Base-by-base conservation (phyloP, 1,284 basidiomycete genomes). In the Fomitopsis palustris region DNA sequence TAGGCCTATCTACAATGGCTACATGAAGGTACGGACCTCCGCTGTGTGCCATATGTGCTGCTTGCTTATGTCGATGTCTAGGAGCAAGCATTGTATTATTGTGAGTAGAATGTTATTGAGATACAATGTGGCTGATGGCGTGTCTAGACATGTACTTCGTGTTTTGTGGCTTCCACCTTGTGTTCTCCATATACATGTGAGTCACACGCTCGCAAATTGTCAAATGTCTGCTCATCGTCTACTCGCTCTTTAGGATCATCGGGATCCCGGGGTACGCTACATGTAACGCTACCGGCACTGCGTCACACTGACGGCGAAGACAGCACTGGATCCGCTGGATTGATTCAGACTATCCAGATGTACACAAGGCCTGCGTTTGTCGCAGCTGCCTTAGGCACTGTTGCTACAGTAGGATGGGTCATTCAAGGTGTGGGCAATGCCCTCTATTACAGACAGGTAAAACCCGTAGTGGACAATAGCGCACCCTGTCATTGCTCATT, bases 91-190 rank as follows among this genome's bases (percentile, higher is more conserved):
- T 74, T 93, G 69, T 92, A 93, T 75, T 93, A 90, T 72, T 93
- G 90, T 88, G 75, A 72, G 86, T 68, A 45, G 21, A 37, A 62
- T 35, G 19, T 47, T 25, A 45, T 12, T 12, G 29, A n/a, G 21
- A 37, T 49, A 12, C 19, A n/a, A 23, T n/a, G n/a, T n/a, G n/a
- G n/a, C n/a, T n/a, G n/a, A n/a, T n/a, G n/a, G n/a, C n/a, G n/a
- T n/a, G n/a, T n/a, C n/a, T n/a, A 95, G 95, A 97, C 79, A 77
- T 95, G 64, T 98, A 93, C 81, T 96, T 96, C 80, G 85, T 97
- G 76, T 98, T 98, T 76, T 83, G 88, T 58, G 96, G 93, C 35
- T 97, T 92, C 81, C 95, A 99, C 76, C 80, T 98, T 59, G 78
- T 93, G 39, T 98, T 92, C 79, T 92, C 92, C 62, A 72, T 95